Conservation (phyloP, 2,329 filamentous ascomycete genomes). For the Cytospora chrysosperma region DNA sequence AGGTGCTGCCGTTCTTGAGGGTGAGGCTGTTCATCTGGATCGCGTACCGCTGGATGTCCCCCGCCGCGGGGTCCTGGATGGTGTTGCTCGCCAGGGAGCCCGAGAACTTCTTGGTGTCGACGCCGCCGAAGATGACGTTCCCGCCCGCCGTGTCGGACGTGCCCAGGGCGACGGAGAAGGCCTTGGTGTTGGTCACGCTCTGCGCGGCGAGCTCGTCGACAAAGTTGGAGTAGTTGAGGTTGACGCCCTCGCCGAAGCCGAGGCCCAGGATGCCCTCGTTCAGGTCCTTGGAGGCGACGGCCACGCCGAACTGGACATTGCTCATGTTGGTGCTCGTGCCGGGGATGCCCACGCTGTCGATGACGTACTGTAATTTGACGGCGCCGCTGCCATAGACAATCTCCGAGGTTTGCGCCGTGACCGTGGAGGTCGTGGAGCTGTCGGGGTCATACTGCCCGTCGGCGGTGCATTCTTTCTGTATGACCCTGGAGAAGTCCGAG, state of each 20-base stretch:
- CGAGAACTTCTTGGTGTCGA: conserved; percentile 46
- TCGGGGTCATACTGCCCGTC: conserved; percentile 41
- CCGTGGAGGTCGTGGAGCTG: conserved; percentile 36
- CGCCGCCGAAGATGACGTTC: conserved; percentile 43
- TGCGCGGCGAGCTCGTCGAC: conserved; percentile 46
- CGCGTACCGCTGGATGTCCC: conserved; percentile 41
- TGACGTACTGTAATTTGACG: conserved; percentile 42
- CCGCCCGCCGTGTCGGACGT: conserved; percentile 31
- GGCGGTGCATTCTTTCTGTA: conserved; percentile 38
- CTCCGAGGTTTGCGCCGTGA: conserved; percentile 31
- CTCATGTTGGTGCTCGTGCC: conserved; percentile 38
- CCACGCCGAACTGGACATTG: conserved; percentile 59
- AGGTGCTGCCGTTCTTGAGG: conserved; percentile 33
- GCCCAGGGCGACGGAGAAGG: conserved; percentile 37
- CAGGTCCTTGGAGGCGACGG: conserved; percentile 44
- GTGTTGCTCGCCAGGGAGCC: conserved; percentile 35
- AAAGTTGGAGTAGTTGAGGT: conserved; percentile 45
- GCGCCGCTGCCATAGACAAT: conserved; percentile 47
- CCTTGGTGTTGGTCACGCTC: conserved; percentile 44
- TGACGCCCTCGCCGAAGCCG: conserved; percentile 54
- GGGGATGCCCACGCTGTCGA: conserved; percentile 38
- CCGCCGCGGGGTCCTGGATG: conserved; percentile 32
- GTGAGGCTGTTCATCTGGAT: conserved; percentile 40
- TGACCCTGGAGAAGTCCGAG: conserved; percentile 36
- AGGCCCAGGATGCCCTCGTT: conserved; percentile 65